Evolutionary conservation across 1,284 basidiomycete species (phyloP).

Genomic region (Papiliotrema flavescens): DNA sequence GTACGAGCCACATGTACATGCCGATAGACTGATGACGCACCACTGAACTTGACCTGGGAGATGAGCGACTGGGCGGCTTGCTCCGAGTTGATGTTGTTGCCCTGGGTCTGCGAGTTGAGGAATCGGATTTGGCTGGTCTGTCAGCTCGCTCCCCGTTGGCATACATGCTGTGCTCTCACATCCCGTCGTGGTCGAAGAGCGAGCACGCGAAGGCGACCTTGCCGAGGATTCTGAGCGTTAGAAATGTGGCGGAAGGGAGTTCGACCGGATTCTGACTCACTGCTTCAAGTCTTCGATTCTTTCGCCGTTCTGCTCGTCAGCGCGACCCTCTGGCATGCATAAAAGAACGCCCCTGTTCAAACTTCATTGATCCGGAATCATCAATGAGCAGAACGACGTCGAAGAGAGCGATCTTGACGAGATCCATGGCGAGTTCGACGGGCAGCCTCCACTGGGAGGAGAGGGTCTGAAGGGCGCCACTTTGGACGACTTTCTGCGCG

Average conservation of each 20-base stretch:
- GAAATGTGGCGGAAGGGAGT: neutral
- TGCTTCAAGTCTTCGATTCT: slow-evolving; percentile 33
- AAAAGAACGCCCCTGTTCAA: slow-evolving; percentile 29
- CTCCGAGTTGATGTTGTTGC: slow-evolving; percentile 51
- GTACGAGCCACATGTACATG: no score
- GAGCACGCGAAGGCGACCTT: slow-evolving; percentile 48
- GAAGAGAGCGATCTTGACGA: slow-evolving; percentile 50
- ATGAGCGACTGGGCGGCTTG: slow-evolving; percentile 46
- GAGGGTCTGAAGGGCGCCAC: slow-evolving; percentile 46
- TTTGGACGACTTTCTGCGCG: slow-evolving; percentile 46
- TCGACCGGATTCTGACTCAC: slow-evolving; percentile 7
- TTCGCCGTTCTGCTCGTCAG: slow-evolving; percentile 12
- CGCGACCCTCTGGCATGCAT: no score
- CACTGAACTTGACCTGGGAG: slow-evolving; percentile 49
- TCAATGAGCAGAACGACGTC: slow-evolving; percentile 49
- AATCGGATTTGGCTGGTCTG: slow-evolving; percentile 44
- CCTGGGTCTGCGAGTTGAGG: slow-evolving; percentile 51
- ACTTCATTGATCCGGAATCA: slow-evolving; percentile 49
- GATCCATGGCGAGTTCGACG: slow-evolving; percentile 49
- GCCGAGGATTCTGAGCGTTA: slow-evolving; percentile 35
- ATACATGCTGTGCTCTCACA: slow-evolving; percentile 20
- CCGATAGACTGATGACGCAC: slow-evolving; percentile 15
- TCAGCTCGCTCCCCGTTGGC: neutral
- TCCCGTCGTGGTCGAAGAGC: slow-evolving; percentile 52
- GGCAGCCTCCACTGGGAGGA: slow-evolving; percentile 49